Evolutionary conservation across 2,329 filamentous ascomycete genomes (phyloP).

Genomic region (Tothia fuscella): DNA sequence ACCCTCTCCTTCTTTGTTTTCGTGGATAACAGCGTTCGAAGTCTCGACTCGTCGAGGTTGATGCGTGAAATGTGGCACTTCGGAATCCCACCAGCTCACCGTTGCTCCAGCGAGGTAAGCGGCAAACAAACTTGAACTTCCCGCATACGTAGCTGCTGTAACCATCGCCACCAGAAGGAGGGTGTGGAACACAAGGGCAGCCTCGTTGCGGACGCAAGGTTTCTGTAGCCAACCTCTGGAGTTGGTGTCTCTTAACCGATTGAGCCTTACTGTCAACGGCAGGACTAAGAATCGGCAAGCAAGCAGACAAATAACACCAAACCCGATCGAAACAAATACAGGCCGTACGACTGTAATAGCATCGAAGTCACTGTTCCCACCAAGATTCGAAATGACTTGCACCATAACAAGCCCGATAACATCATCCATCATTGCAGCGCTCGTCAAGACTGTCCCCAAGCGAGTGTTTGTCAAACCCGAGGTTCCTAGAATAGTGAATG

Average conservation of each 20-base stretch:
- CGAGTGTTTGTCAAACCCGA: conserved; percentile 43
- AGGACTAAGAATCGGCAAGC: conserved; percentile 33
- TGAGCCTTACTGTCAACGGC: conserved; percentile 30
- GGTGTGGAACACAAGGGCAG: conserved; percentile 37
- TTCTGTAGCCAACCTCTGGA: conserved; percentile 15
- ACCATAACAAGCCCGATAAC: conserved; percentile 68
- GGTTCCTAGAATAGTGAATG: conserved; percentile 49
- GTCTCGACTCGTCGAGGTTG: no score
- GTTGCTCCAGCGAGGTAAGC: conserved; percentile 47
- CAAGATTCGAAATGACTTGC: conserved; percentile 58
- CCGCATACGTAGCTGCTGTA: conserved; percentile 43
- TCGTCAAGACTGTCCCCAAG: conserved; percentile 51
- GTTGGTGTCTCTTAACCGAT: conserved; percentile 19
- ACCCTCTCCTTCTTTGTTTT: not conserved
- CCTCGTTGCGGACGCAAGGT: conserved; percentile 21
- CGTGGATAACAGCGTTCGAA: not conserved
- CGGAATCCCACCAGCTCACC: conserved; percentile 48
- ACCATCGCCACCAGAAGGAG: conserved; percentile 38
- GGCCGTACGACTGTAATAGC: conserved; percentile 37
- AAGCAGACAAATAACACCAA: conserved; percentile 38
- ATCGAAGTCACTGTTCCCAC: conserved; percentile 26
- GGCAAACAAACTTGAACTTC: conserved; percentile 50
- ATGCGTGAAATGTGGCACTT: conserved; percentile 21
- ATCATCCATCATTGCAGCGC: conserved; percentile 73
- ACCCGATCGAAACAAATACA: conserved; percentile 40